A percentile compares a stretch with the other conserved stretches of the same genome.
Evolutionary conservation across 2,329 filamentous ascomycete species (phyloP).

Genomic region (Mariannaea elegans): DNA sequence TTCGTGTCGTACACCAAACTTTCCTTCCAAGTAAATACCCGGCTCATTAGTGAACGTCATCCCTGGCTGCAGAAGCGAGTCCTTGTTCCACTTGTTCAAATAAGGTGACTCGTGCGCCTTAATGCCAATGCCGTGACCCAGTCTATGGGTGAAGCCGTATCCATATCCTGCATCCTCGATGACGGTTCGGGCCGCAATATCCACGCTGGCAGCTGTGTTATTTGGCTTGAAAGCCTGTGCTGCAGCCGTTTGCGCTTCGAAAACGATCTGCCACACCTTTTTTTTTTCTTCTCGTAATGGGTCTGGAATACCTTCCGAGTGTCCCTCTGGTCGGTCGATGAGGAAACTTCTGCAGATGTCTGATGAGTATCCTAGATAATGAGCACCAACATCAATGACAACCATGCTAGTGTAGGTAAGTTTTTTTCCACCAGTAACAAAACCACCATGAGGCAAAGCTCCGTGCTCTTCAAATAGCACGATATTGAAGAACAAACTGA

Average conservation of each 20-base stretch:
- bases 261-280: conserved; percentile 66
- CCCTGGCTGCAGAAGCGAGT: conserved; percentile 56
- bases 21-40: conserved; percentile 67
- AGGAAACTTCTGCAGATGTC: conserved; percentile 73
- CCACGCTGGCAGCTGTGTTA: conserved; percentile 65
- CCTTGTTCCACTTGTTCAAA: conserved; percentile 68
- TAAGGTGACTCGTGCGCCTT: conserved; percentile 74
- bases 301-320: conserved; percentile 19
- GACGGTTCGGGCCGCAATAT: conserved; percentile 66
- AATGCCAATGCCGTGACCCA: conserved; percentile 72
- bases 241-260: conserved; percentile 68
- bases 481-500: conserved; percentile 70
- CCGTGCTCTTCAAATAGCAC: conserved; percentile 68
- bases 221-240: conserved; percentile 59
- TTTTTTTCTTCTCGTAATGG: conserved; percentile 58
- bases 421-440: conserved; percentile 59
- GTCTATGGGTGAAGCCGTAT: conserved; percentile 66
- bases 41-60: conserved; percentile 73
- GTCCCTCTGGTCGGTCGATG: conserved; percentile 45
- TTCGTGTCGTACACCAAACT: conserved; percentile 70
- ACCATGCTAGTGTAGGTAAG: conserved; percentile 65
- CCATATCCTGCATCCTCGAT: conserved; percentile 68
- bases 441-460: conserved; percentile 62
- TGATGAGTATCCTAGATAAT: conserved; percentile 69
- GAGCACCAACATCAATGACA: conserved; percentile 70